Conservation (phyloP, 129 eudicot genomes). For the Gnaphalium uliginosum region DNA sequence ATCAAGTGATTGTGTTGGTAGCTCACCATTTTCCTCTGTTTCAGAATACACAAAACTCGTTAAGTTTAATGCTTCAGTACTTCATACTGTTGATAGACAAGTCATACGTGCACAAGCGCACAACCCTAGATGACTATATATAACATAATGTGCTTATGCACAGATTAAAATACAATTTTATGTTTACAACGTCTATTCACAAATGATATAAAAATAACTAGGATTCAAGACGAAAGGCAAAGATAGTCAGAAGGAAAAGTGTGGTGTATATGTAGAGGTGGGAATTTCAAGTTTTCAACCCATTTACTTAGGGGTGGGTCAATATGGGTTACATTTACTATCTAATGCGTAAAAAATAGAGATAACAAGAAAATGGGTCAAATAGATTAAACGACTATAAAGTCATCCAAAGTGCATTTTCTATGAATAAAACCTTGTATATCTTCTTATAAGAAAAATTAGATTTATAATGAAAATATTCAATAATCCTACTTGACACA, state of each 20-base stretch:
- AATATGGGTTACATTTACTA: no score
- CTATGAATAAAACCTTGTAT: no score
- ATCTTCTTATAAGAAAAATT: no score
- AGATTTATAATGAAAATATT: background rate
- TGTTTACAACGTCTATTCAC: no score
- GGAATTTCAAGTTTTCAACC: background rate
- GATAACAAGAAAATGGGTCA: no score
- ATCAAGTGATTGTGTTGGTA: constrained; percentile 33
- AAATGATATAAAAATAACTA: background rate
- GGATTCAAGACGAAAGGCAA: background rate
- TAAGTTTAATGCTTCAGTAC: background rate
- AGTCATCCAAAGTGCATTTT: no score
- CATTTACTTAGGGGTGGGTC: background rate
- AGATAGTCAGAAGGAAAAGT: background rate
- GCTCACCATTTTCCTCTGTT: constrained; percentile 68
- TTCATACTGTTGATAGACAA: background rate
- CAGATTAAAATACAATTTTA: no score
- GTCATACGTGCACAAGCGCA: background rate
- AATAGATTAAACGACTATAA: no score
- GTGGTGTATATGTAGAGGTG: background rate
- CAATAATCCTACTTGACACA: background rate
- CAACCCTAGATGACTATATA: background rate
- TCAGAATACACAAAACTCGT: constrained; percentile 16
- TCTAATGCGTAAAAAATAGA: no score
- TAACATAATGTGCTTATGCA: background rate